A percentile compares a stretch with the other conserved stretches of the same genome.
Evolutionary conservation across 2,329 filamentous ascomycete genomes (phyloP).

Genomic region (Orbilia javanica): DNA sequence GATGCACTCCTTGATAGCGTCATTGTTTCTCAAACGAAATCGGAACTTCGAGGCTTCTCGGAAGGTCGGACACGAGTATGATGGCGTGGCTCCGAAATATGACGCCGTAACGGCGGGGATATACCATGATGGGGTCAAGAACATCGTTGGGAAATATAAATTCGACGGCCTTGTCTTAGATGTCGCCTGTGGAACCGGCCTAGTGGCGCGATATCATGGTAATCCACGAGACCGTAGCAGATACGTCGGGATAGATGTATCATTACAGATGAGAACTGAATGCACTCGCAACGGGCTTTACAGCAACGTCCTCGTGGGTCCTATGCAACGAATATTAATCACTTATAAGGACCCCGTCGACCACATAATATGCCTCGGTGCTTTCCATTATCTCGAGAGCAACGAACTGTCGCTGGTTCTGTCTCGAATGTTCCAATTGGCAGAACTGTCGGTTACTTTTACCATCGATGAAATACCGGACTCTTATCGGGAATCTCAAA

Average conservation of each 20-base stretch:
- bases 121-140: neutral
- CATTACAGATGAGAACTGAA: constrained; percentile 1
- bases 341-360: neutral
- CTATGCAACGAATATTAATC: constrained; percentile 9
- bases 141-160: neutral
- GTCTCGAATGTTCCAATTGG: neutral
- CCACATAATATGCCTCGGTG: constrained; percentile 13
- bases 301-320: neutral
- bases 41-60: neutral
- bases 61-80: neutral
- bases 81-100: neutral
- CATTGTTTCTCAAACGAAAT: neutral
- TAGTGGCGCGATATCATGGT: neutral
- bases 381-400: neutral
- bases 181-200: constrained; percentile 6
- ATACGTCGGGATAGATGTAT: constrained; percentile 17
- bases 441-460: constrained; percentile 6
- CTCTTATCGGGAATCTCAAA: constrained; percentile 2
- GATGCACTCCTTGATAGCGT: neutral
- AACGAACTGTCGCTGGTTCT: constrained; percentile 5
- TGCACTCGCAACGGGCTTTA: neutral
- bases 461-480: constrained; percentile 13
- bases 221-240: neutral
- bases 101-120: neutral
- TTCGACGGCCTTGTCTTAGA: constrained; percentile 7